Conservation (phyloP, 805 yeast genomes). For the Sugiyamaella marilandica region DNA sequence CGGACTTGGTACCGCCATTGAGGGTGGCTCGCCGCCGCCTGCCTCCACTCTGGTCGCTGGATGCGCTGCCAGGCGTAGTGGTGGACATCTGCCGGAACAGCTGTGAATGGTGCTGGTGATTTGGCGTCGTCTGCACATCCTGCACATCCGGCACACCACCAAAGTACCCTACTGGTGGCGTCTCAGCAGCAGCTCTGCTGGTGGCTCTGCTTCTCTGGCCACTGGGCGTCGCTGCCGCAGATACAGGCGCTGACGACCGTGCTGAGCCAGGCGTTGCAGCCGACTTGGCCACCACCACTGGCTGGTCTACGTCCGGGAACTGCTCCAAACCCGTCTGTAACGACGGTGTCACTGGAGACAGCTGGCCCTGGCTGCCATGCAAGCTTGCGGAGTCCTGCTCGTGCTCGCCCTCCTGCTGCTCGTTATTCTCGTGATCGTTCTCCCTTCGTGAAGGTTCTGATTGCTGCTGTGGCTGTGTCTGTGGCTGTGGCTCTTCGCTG, state of each 20-base stretch:
- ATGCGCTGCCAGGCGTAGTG: slow-evolving; percentile 8
- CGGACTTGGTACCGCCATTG: slow-evolving; percentile 15
- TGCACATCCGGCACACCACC: slow-evolving; percentile 8
- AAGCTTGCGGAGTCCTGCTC: no score
- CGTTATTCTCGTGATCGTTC: not conserved
- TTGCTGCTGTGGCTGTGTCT: not conserved
- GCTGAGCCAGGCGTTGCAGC: slow-evolving; percentile 10
- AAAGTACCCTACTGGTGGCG: slow-evolving; percentile 5
- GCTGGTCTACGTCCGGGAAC: not conserved
- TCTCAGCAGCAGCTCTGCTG: slow-evolving; percentile 18
- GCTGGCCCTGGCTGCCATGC: not conserved
- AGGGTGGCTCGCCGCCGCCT: slow-evolving; percentile 21
- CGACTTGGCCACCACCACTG: not conserved
- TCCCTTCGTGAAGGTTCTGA: not conserved
- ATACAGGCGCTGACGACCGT: slow-evolving; percentile 15
- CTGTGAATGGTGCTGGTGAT: not conserved
- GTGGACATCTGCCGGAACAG: slow-evolving; percentile 3
- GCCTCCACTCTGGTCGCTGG: slow-evolving; percentile 8
- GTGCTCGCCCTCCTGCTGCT: no score
- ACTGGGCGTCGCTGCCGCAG: slow-evolving; percentile 7
- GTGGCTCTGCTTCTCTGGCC: slow-evolving; percentile 19
- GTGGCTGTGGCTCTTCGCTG: not conserved
- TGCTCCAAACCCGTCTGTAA: slow-evolving; percentile 10
- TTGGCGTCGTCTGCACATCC: not conserved
- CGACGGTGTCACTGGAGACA: slow-evolving; percentile 10